Percentiles rank a stretch among this genome's conserved stretches.
Evolutionary conservation across 345 rosid species (phyloP).

Genomic region (Streptanthus diversifolius): DNA sequence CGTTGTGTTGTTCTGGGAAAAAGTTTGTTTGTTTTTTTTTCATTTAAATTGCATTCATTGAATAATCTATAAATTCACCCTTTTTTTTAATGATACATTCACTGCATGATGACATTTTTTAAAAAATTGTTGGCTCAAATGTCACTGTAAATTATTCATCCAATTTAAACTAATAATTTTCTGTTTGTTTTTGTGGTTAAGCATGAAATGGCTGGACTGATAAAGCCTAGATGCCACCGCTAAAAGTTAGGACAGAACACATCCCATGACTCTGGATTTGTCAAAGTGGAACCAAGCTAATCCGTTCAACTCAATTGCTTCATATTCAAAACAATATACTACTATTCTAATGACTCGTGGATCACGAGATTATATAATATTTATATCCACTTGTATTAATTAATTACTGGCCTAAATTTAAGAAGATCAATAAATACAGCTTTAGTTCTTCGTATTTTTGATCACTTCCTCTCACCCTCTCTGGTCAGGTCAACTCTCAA

Average conservation of each 20-base stretch:
- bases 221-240: neutral
- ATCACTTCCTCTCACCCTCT: neutral
- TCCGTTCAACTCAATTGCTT: neutral
- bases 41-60: no score
- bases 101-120: no score
- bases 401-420: neutral
- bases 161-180: no score
- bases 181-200: neutral
- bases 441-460: neutral
- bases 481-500: neutral
- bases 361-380: neutral
- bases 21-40: no score
- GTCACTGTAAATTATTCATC: neutral
- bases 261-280: no score
- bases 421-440: neutral
- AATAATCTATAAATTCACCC: no score
- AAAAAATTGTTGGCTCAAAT: no score
- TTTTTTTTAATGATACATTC: no score
- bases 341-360: neutral
- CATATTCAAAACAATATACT: neutral
- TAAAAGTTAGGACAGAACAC: no score
- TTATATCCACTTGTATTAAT: neutral
- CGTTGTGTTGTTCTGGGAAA: no score
- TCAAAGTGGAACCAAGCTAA: no score
- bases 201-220: neutral